phyloP scores from a whole-genome alignment of 805 yeast species.

The Metschnikowia reukaufii region DNA sequence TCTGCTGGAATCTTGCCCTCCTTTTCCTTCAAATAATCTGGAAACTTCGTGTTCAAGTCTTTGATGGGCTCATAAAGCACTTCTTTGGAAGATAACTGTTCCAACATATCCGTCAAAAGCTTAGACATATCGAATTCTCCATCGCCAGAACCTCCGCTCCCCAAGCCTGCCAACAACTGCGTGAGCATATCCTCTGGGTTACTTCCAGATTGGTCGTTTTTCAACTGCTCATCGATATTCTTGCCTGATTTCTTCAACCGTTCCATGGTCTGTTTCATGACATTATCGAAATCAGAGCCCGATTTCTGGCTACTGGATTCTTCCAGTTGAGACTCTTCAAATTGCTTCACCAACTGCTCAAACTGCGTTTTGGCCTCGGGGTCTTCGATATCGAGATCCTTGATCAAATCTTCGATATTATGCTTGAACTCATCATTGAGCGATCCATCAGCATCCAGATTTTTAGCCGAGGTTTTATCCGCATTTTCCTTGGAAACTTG shows the following conservation, averaged over 20 bases:
- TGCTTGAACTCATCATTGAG: slow-evolving; percentile 34
- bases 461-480: slow-evolving; percentile 9
- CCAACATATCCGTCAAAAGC: slow-evolving; percentile 69
- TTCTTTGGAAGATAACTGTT: slow-evolving; percentile 79
- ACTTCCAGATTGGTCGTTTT: slow-evolving; percentile 43
- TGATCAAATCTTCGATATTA: slow-evolving; percentile 43
- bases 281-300: slow-evolving; percentile 58
- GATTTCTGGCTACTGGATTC: slow-evolving; percentile 32
- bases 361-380: slow-evolving; percentile 54
- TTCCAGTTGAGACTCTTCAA: slow-evolving; percentile 34
- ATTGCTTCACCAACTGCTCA: slow-evolving; percentile 47
- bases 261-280: slow-evolving; percentile 77
- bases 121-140: slow-evolving; percentile 61
- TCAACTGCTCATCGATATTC: slow-evolving; percentile 59
- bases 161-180: slow-evolving; percentile 55
- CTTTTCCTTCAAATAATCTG: slow-evolving; percentile 64
- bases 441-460: slow-evolving; percentile 22
- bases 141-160: slow-evolving; percentile 36
- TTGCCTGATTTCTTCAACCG: slow-evolving; percentile 77
- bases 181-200: slow-evolving; percentile 56
- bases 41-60: slow-evolving; percentile 72
- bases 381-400: slow-evolving; percentile 49
- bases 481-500: slow-evolving; percentile 18
- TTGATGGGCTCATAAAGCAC: slow-evolving; percentile 86
- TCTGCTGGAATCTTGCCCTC: slow-evolving; percentile 42